A percentile compares a stretch with the other conserved stretches of the same genome.
Conservation (phyloP, 768 basidiomycete genomes). For the Agrocybe praecox region DNA sequence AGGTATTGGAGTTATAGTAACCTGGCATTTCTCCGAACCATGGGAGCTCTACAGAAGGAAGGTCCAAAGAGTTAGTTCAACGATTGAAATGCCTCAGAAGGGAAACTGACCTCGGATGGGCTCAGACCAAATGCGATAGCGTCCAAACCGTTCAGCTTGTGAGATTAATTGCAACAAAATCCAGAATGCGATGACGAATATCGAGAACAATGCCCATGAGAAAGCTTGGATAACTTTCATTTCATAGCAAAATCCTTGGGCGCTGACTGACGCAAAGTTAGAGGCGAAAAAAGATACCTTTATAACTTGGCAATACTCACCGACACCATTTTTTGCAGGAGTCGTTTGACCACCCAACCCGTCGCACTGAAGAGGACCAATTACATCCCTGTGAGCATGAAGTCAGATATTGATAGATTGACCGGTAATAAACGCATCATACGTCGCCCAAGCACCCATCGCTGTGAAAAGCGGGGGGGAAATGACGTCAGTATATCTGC, state of each 20-base stretch:
- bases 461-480: constrained; percentile 40
- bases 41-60: constrained; percentile 53
- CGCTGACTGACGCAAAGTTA: constrained; percentile 45
- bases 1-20: constrained; percentile 47
- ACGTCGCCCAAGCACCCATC: constrained; percentile 79
- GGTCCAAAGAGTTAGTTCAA: not conserved
- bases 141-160: constrained; percentile 56
- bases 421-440: constrained; percentile 1
- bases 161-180: constrained; percentile 60
- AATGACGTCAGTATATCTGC: constrained; percentile 6
- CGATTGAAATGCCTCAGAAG: not conserved
- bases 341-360: constrained; percentile 40
- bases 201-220: constrained; percentile 72
- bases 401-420: not conserved
- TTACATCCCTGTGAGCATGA: constrained; percentile 57
- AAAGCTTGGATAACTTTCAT: constrained; percentile 81
- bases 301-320: constrained; percentile 36
- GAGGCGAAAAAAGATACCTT: not conserved
- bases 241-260: constrained; percentile 66
- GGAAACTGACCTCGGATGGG: constrained; percentile 50
- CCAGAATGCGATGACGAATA: constrained; percentile 47
- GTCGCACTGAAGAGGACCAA: constrained; percentile 66
- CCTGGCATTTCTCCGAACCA: constrained; percentile 80
- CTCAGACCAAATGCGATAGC: constrained; percentile 56
- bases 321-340: constrained; percentile 54